Conservation (phyloP, 352 stramenopile genomes). For the Pythium diclinum region DNA sequence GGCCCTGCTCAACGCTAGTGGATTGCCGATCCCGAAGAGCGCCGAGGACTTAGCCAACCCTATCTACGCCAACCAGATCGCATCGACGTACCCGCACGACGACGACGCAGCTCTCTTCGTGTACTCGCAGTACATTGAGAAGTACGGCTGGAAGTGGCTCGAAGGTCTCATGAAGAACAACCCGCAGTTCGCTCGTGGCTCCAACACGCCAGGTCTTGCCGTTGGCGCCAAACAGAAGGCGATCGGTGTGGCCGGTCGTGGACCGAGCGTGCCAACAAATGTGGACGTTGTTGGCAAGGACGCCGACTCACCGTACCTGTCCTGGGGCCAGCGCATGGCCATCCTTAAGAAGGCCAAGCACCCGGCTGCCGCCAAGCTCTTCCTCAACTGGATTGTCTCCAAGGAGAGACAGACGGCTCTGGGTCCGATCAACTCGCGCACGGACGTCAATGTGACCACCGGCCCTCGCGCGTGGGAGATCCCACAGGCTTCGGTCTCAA, state of each 20-base stretch:
- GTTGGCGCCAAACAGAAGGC: slow-evolving; percentile 31
- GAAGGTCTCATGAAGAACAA: slow-evolving; percentile 39
- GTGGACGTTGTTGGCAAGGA: not conserved
- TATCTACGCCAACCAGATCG: slow-evolving; percentile 38
- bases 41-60: slow-evolving; percentile 32
- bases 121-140: slow-evolving; percentile 42
- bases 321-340: slow-evolving; percentile 51
- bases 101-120: slow-evolving; percentile 49
- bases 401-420: slow-evolving; percentile 35
- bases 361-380: slow-evolving; percentile 46
- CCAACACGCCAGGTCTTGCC: slow-evolving; percentile 29
- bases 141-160: slow-evolving; percentile 55
- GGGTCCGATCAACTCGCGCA: slow-evolving; percentile 26
- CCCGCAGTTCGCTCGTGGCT: slow-evolving; percentile 34
- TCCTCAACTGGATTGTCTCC: slow-evolving; percentile 51
- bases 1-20: slow-evolving; percentile 16
- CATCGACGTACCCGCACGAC: slow-evolving; percentile 46
- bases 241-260: slow-evolving; percentile 27
- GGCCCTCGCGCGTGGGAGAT: slow-evolving; percentile 32
- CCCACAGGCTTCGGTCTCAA: slow-evolving; percentile 27
- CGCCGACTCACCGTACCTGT: slow-evolving; percentile 32
- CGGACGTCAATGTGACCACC: slow-evolving; percentile 25
- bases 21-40: slow-evolving; percentile 21
- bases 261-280: not conserved
- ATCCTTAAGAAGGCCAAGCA: slow-evolving; percentile 63